These are phyloP conservation scores for Orbilia brochopaga DNA, from an alignment of 2,329 filamentous ascomycete genomes.

Conservation along the genomic window DNA sequence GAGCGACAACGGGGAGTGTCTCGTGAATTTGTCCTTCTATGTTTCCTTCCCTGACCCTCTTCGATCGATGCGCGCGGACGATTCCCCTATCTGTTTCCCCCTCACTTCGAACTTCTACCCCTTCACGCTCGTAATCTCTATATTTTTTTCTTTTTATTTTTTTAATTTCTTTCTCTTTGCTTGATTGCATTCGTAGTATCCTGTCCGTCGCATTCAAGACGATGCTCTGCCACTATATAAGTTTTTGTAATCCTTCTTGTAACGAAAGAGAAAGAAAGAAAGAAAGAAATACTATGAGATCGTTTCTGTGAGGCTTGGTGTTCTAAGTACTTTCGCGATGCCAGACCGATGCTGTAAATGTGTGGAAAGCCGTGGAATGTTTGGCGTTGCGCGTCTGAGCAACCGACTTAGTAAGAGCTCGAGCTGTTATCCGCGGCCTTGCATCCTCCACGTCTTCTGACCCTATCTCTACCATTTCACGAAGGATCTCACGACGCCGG, in stretches of 20 bases:
- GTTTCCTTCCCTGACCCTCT: not conserved
- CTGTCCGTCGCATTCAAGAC: slow-evolving; percentile 30
- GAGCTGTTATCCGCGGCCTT: not conserved
- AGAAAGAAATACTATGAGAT: slow-evolving; percentile 35
- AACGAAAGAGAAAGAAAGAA: slow-evolving; percentile 24
- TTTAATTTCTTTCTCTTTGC: slow-evolving; percentile 26
- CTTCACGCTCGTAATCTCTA: slow-evolving; percentile 20
- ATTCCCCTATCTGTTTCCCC: slow-evolving; percentile 6
- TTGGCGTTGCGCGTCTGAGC: not conserved
- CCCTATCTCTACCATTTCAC: not conserved
- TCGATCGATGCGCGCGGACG: not conserved
- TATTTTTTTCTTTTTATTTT: slow-evolving; percentile 21
- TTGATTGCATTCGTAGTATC: slow-evolving; percentile 46
- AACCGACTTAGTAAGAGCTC: not conserved
- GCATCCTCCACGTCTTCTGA: not conserved
- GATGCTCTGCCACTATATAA: slow-evolving; percentile 47
- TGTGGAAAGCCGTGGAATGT: not conserved
- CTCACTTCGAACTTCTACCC: not conserved
- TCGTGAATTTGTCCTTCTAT: not conserved
- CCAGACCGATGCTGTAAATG: too few species aligned
- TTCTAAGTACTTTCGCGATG: not conserved
- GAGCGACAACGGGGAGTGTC: not conserved
- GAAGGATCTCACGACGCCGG: slow-evolving; percentile 16
- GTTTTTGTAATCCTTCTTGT: slow-evolving; percentile 51
- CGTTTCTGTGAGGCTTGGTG: not conserved